Percentiles rank a stretch among this genome's conserved stretches.
Evolutionary conservation across 2,329 filamentous ascomycete genomes (phyloP).

Genomic region (Nothophaeocryptopus gaeumannii): DNA sequence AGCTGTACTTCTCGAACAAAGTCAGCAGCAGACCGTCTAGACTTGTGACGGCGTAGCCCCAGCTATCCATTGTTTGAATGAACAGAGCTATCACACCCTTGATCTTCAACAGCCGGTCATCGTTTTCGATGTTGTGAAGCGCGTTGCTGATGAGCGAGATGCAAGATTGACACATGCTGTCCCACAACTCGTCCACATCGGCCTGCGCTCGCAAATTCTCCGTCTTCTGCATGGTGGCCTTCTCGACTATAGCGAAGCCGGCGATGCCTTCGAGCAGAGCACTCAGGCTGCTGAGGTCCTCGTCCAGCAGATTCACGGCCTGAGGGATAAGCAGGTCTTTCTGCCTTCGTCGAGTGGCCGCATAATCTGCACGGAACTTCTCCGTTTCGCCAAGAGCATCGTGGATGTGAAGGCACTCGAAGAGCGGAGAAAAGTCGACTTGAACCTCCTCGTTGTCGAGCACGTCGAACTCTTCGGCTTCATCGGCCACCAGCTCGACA

Average conservation of each 20-base stretch:
- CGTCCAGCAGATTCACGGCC: slow-evolving; percentile 71
- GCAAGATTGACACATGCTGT: slow-evolving; percentile 90
- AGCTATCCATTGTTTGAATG: slow-evolving; percentile 97
- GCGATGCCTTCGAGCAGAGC: slow-evolving; percentile 89
- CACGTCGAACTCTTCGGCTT: slow-evolving; percentile 92
- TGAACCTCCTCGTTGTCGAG: slow-evolving; percentile 92
- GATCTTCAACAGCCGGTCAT: slow-evolving; percentile 87
- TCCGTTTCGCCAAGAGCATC: slow-evolving; percentile 90
- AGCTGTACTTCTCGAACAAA: slow-evolving; percentile 90
- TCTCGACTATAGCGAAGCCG: slow-evolving; percentile 94
- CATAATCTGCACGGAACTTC: slow-evolving; percentile 86
- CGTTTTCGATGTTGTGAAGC: slow-evolving; percentile 75
- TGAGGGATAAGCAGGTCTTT: slow-evolving; percentile 84
- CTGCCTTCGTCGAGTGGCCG: slow-evolving; percentile 83
- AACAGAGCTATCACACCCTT: slow-evolving; percentile 92
- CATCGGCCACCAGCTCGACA: slow-evolving; percentile 91
- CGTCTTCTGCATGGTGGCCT: slow-evolving; percentile 82
- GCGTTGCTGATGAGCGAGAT: slow-evolving; percentile 79
- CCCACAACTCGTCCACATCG: slow-evolving; percentile 98
- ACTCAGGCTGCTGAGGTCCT: slow-evolving; percentile 82
- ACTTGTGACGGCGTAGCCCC: slow-evolving; percentile 79
- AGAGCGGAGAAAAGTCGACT: slow-evolving; percentile 90
- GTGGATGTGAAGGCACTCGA: slow-evolving; percentile 94
- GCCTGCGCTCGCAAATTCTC: slow-evolving; percentile 76
- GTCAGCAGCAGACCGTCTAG: slow-evolving; percentile 83